These are phyloP conservation scores for Penicillium hesseltinei DNA, from an alignment of 2,329 filamentous ascomycete genomes.

Conservation along the genomic window DNA sequence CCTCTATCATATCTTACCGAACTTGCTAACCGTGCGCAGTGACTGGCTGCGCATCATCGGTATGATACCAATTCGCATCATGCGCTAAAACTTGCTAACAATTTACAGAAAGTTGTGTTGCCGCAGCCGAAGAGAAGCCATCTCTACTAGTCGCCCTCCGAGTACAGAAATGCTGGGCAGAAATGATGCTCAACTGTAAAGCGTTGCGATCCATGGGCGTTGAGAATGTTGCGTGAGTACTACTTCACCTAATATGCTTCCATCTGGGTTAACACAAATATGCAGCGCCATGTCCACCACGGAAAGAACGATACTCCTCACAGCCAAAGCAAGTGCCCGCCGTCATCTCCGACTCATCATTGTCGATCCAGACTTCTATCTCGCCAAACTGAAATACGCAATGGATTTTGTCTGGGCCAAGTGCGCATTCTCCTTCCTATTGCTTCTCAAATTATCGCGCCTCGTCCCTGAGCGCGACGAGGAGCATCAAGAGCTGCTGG, in stretches of 20 bases:
- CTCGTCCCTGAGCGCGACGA: slow-evolving; percentile 47
- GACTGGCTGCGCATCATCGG: slow-evolving; percentile 40
- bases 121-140: slow-evolving; percentile 33
- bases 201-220: slow-evolving; percentile 51
- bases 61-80: slow-evolving; percentile 7
- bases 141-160: slow-evolving; percentile 48
- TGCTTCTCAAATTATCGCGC: slow-evolving; percentile 54
- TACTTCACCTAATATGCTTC: not conserved
- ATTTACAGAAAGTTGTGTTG: slow-evolving; percentile 27
- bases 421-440: slow-evolving; percentile 56
- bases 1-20: not conserved
- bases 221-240: slow-evolving; percentile 47
- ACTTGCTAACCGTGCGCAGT: slow-evolving; percentile 18
- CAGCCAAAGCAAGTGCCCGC: slow-evolving; percentile 52
- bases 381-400: slow-evolving; percentile 53
- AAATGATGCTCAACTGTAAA: slow-evolving; percentile 53
- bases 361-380: slow-evolving; percentile 47
- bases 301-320: slow-evolving; percentile 50
- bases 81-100: not conserved
- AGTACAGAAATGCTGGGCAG: slow-evolving; percentile 55
- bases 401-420: slow-evolving; percentile 62
- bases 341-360: slow-evolving; percentile 52
- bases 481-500: slow-evolving; percentile 42
- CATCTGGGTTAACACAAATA: not conserved
- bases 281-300: slow-evolving; percentile 48